Percentiles rank a stretch among this genome's conserved stretches.
phyloP scores from a whole-genome alignment of 176 grass and related monocot genomes.

The Carex littledalei region DNA sequence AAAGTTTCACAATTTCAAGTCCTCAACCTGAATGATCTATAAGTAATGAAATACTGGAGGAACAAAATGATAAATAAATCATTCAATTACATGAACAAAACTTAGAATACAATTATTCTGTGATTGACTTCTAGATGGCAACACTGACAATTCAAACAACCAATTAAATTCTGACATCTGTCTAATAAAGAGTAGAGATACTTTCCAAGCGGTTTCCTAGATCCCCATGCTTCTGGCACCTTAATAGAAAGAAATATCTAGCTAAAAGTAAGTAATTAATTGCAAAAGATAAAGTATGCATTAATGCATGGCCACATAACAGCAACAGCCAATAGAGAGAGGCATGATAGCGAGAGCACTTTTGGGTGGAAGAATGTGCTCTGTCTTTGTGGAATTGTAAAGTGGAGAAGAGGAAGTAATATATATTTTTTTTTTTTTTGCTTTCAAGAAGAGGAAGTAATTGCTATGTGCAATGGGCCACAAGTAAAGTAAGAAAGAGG shows the following conservation, averaged over 20 bases:
- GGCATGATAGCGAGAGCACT: conserved; percentile 5
- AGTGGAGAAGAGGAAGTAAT: neutral
- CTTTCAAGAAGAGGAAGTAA: neutral
- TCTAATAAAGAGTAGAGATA: neutral
- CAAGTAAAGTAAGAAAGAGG: neutral
- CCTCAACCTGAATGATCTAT: no score
- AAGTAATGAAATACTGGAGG: no score
- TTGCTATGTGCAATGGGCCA: neutral
- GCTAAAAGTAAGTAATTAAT: conserved; percentile 13
- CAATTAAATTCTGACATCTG: no score
- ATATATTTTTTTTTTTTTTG: no score
- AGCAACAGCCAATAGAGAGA: no score
- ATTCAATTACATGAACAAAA: no score
- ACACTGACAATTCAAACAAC: no score
- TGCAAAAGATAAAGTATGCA: conserved; percentile 16
- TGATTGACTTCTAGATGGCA: no score
- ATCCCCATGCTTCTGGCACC: neutral
- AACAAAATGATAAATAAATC: no score
- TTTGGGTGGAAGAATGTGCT: conserved; percentile 29
- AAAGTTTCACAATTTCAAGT: no score
- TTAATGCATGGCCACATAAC: neutral
- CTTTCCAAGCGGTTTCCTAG: neutral
- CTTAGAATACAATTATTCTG: no score
- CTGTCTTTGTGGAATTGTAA: neutral
- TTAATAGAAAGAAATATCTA: neutral